Base-by-base conservation (phyloP, 495 filamentous ascomycete species). In the Lasiosphaeria ovina region DNA sequence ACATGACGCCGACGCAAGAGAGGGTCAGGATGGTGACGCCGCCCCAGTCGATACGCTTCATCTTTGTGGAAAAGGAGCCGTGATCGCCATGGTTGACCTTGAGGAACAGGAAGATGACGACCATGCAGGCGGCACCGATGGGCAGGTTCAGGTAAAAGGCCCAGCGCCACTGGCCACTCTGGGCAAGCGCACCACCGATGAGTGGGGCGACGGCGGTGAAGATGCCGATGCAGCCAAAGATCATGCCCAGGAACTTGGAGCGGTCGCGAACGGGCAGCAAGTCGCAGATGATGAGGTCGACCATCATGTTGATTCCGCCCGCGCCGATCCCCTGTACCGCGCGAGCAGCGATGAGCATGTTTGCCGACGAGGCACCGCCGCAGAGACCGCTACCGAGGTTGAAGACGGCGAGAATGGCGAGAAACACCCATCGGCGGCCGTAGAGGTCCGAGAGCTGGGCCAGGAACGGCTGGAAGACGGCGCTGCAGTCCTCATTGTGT, bases 261-360 rank as follows among this genome's bases (percentile, higher is more conserved):
- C 90, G 86, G 83, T 75, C 69, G 45, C 71, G 73, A 71, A 90
- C 77, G 52, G 85, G 85, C 69, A 91, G 89, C 45, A 91, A 63
- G 76, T 94, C 91, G 6, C 83, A 84, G 48, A 66, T 87, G 49
- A 74, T 66, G 14, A 94, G 90, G 66, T 94, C 91, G 35, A 88
- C 84, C 60, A 93, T 71, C 16, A 89, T 84, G 33, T 92, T 79
- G 55, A 93, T 79, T 2, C 91, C 91, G 54, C 91, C 91, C 36
- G 87, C 86, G 17, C 90, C 92, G 35, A 88, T 74, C 57, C 92
- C 92, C 68, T 96, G 91, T 38, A 96, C 76, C 0, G 85, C 85
- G 65, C 91, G 77, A n/a, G 87, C 91, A 0, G 81, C 81, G 50
- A 95, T 82, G 59, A 95, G 81, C 84, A 90, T 90, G 3, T 56